A percentile compares a stretch with the other conserved stretches of the same genome.
Evolutionary conservation across 2,329 filamentous ascomycete genomes (phyloP).

Genomic region (Fusarium protoensiforme): DNA sequence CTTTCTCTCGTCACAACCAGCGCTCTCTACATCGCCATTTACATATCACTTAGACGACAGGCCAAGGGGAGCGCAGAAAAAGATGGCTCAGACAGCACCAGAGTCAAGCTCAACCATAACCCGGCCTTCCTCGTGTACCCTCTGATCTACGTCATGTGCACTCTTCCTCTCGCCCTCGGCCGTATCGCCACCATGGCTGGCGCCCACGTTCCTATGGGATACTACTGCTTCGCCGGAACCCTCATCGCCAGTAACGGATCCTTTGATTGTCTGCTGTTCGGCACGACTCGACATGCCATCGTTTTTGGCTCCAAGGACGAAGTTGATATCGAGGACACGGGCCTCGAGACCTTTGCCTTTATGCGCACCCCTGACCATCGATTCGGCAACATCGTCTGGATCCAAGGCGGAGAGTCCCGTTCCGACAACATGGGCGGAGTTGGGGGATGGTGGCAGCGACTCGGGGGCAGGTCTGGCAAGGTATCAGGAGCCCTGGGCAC

Average conservation of each 20-base stretch:
- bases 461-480: conserved; percentile 18
- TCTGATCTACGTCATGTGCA: conserved; percentile 74
- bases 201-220: conserved; percentile 58
- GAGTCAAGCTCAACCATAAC: conserved; percentile 46
- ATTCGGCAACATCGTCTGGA: conserved; percentile 55
- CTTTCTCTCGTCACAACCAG: conserved; percentile 50
- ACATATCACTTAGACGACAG: conserved; percentile 48
- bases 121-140: conserved; percentile 73
- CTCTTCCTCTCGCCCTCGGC: conserved; percentile 71
- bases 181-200: conserved; percentile 72
- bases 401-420: conserved; percentile 40
- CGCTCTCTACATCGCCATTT: conserved; percentile 53
- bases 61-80: conserved; percentile 1
- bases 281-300: conserved; percentile 61
- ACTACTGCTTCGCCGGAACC: conserved; percentile 68
- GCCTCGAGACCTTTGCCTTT: conserved; percentile 63
- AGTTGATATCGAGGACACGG: conserved; percentile 57
- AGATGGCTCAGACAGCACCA: background rate
- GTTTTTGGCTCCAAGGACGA: conserved; percentile 53
- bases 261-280: conserved; percentile 64
- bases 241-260: conserved; percentile 67
- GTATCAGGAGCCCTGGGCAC: background rate
- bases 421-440: conserved; percentile 8
- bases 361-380: conserved; percentile 53
- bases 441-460: conserved; percentile 42